A percentile compares a stretch with the other conserved stretches of the same genome.
Conservation (phyloP, 495 filamentous ascomycete species). For the Penicillium malachiteum region DNA sequence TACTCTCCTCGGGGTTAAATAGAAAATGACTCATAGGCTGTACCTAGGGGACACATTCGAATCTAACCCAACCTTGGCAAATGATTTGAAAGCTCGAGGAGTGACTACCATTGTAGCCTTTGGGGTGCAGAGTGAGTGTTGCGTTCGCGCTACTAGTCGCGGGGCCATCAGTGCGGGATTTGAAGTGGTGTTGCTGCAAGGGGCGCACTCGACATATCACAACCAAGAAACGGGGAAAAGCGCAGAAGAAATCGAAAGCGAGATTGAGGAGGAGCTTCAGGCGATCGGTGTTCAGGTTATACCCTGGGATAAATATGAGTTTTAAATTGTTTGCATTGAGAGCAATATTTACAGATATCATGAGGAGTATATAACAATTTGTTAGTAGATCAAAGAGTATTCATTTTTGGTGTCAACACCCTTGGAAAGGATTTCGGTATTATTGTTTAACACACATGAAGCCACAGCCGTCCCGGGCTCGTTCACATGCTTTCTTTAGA, state of each 20-base stretch:
- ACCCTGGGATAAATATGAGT: background rate
- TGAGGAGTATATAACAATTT: background rate
- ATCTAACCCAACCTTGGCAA: background rate
- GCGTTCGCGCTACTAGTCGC: background rate
- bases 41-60: conserved; percentile 2
- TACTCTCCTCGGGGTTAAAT: no score
- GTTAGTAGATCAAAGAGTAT: background rate
- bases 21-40: background rate
- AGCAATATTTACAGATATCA: background rate
- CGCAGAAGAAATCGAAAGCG: conserved; percentile 1
- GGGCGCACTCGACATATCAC: conserved; percentile 4
- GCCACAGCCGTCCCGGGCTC: conserved; percentile 73
- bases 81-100: background rate
- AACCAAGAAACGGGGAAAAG: background rate
- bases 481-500: conserved; percentile 64
- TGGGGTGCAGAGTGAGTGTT: conserved; percentile 2
- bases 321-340: background rate
- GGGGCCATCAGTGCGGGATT: conserved; percentile 2
- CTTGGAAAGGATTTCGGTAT: background rate
- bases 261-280: background rate
- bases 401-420: background rate
- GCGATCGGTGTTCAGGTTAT: background rate
- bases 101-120: background rate
- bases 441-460: conserved; percentile 75
- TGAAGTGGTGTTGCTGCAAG: background rate